Conservation (phyloP, 257 asterid genomes). For the Ligustrum vulgare region DNA sequence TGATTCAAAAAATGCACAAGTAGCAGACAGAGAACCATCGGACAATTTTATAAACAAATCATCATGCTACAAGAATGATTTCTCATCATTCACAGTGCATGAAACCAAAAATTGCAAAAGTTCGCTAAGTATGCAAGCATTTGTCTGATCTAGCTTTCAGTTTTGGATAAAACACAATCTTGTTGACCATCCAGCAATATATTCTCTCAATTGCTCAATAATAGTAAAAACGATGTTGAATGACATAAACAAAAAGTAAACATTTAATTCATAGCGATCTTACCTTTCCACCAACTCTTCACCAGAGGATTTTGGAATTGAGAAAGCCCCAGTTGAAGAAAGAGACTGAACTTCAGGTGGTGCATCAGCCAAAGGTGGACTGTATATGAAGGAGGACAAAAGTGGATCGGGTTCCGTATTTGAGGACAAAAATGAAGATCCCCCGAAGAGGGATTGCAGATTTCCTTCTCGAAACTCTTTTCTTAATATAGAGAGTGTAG, state of each 20-base stretch:
- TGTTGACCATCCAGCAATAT: neutral
- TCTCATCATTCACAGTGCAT: no score
- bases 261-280: neutral
- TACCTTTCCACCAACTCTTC: conserved; percentile 55
- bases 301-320: conserved; percentile 28
- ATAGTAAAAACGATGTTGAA: neutral
- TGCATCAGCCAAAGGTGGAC: conserved; percentile 45
- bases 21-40: neutral
- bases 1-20: neutral
- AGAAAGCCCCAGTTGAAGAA: conserved; percentile 35
- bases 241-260: neutral
- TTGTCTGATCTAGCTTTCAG: neutral
- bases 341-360: conserved; percentile 37
- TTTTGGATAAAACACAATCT: neutral
- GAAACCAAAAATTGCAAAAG: no score
- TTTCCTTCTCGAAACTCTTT: conserved; percentile 74
- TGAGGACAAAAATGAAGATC: conserved; percentile 47
- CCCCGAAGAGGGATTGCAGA: conserved; percentile 58
- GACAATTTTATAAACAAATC: neutral
- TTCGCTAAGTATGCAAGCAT: neutral
- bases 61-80: no score
- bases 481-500: conserved; percentile 50
- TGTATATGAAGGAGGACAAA: conserved; percentile 64
- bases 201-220: neutral
- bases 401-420: conserved; percentile 66